Percentiles rank a stretch among this genome's conserved stretches.
These are phyloP conservation scores for Alternaria novae-zelandiae DNA, from an alignment of 2,329 filamentous ascomycete species.

Conservation along the genomic window DNA sequence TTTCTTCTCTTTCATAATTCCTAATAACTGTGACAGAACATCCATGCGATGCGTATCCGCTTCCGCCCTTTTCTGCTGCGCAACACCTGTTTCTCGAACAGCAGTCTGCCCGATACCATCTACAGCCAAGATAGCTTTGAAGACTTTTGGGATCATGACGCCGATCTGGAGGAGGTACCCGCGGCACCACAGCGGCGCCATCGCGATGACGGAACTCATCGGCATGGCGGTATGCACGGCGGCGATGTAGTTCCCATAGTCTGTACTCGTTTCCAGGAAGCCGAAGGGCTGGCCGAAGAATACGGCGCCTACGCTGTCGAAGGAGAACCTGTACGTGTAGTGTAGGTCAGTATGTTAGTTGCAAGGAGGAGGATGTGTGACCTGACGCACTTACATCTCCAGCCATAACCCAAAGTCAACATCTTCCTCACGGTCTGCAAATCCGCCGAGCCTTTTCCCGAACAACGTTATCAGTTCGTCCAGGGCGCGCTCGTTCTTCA, in stretches of 20 bases:
- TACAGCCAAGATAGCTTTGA: background rate
- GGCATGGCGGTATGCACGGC: constrained; percentile 35
- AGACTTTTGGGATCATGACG: background rate
- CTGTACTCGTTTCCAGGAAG: constrained; percentile 21
- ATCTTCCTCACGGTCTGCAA: no score
- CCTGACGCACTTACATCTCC: no score
- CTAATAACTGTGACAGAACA: no score
- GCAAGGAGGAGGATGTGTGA: no score
- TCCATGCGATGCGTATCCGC: no score
- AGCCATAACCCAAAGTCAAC: no score
- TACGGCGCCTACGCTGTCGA: background rate
- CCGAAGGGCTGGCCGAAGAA: constrained; percentile 22
- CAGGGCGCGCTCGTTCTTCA: constrained; percentile 16
- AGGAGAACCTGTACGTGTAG: no score
- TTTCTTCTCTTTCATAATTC: no score
- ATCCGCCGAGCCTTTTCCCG: no score
- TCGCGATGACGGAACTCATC: background rate
- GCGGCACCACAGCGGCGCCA: background rate
- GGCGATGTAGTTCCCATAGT: constrained; percentile 20
- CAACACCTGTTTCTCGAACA: no score
- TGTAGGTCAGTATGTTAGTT: no score
- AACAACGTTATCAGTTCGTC: background rate
- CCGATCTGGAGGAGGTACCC: background rate
- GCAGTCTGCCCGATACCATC: background rate
- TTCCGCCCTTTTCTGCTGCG: no score